These are phyloP conservation scores for Epichloe sp. DNA, from an alignment of 2,329 filamentous ascomycete genomes.

Conservation along the genomic window DNA sequence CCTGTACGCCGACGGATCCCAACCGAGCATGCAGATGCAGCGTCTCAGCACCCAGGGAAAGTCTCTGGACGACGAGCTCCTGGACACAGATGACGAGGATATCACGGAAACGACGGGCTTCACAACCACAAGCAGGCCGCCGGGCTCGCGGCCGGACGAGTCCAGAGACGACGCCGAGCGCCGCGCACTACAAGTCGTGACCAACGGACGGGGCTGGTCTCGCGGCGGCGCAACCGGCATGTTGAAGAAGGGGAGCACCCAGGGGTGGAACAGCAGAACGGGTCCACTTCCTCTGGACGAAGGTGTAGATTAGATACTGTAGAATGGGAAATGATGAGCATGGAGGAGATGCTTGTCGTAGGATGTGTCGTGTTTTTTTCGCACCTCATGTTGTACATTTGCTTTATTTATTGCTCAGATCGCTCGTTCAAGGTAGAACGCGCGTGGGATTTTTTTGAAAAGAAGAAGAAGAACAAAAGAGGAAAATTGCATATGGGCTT, in stretches of 20 bases:
- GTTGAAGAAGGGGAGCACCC: constrained; percentile 23
- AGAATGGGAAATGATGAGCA: no score
- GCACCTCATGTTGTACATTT: not conserved
- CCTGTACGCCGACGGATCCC: constrained; percentile 36
- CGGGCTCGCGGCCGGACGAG: constrained; percentile 13
- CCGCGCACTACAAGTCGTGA: constrained; percentile 31
- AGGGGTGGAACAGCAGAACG: constrained; percentile 5
- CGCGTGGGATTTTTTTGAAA: no score
- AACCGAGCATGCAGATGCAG: constrained; percentile 28
- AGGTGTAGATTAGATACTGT: constrained; percentile 18
- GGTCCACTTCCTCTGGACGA: constrained; percentile 14
- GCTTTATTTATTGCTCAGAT: no score
- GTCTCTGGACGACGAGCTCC: constrained; percentile 29
- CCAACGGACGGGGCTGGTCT: constrained; percentile 24
- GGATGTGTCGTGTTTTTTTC: not conserved
- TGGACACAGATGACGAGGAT: constrained; percentile 26
- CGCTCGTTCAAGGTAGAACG: no score
- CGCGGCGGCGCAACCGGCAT: constrained; percentile 30
- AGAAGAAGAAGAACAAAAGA: no score
- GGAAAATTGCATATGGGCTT: no score
- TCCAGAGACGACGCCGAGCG: constrained; percentile 24
- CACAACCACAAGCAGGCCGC: constrained; percentile 6
- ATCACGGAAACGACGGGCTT: constrained; percentile 4
- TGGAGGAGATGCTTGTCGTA: not conserved
- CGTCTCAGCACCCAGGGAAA: constrained; percentile 33